Conservation (phyloP, 2,329 filamentous ascomycete genomes). For the Hymenoscyphus linearis region DNA sequence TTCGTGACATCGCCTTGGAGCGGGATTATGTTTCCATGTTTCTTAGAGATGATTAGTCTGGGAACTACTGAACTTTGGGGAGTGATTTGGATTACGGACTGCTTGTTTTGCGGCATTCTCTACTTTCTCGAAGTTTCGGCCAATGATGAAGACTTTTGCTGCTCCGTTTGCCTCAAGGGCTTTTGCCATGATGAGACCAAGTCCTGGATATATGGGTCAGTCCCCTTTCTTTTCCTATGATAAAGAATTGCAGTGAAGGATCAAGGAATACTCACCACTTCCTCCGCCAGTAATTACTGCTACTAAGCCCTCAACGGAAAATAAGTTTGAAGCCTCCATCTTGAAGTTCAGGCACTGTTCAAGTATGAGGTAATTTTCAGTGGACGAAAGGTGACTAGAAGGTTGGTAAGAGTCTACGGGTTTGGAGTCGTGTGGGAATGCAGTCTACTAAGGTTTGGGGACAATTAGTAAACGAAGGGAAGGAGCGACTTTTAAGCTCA, state of each 20-base stretch:
- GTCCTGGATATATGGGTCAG: constrained; percentile 34
- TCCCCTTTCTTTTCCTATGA: neutral
- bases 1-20: constrained; percentile 51
- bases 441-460: too few species aligned
- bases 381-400: too few species aligned
- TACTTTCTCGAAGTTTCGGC: constrained; percentile 44
- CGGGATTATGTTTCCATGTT: constrained; percentile 23
- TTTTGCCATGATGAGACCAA: constrained; percentile 52
- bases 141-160: constrained; percentile 51
- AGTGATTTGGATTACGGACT: neutral
- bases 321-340: constrained; percentile 33
- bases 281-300: constrained; percentile 55
- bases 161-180: constrained; percentile 50
- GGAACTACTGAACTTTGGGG: neutral
- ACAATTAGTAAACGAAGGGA: too few species aligned
- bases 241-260: constrained; percentile 31
- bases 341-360: neutral
- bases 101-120: constrained; percentile 38
- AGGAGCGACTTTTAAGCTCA: too few species aligned
- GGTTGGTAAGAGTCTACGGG: too few species aligned
- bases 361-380: too few species aligned
- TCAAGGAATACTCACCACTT: constrained; percentile 33
- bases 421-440: too few species aligned
- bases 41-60: neutral
- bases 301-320: constrained; percentile 49